Evolutionary conservation across 306 rosid genomes (phyloP), one percentile per base, ranked within the genome.

Genomic region (Fagus crenata): DNA sequence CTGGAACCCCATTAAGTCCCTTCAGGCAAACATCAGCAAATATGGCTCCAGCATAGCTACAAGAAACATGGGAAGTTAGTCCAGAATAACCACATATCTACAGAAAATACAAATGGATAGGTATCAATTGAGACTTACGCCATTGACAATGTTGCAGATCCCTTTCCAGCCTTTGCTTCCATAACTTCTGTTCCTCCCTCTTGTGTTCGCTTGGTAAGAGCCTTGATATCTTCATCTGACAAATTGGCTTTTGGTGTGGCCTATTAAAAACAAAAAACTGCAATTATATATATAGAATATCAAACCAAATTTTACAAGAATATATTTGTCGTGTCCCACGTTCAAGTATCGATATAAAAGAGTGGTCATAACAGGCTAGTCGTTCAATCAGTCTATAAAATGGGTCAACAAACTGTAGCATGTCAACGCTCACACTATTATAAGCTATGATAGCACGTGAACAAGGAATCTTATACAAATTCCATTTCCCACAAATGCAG

Each of bases 131-230:
- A 71, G 53, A 83, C 99, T 91, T 92, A 95, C 97, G 97, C 99
- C 99, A 95, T 95, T 6, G 99, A 95, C 86, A 95, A 80, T 33
- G 99, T 95, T 67, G 99, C 97, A 71, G 99, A 95, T 70, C 97
- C 99, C 91, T 95, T 92, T 84, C 97, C 99, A 39, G 99, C 99
- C 90, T 95, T 95, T 7, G 99, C 99, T 77, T 93, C 96, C 67
- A 95, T 97, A 75, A 95, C 99, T 85, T 95, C 99, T 0, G 99
- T 95, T 61, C 99, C 99, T 81, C 99, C 99, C 40, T 95, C 99
- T 77, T 95, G 99, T 13, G 99, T 92, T 76, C 99, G 85, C 89
- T 91, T 88, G 63, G 99, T 95, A 60, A 95, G 93, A 85, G 93
- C 97, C 69, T 18, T 64, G 73, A 95, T 86, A 6, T 56, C 82